A percentile compares a stretch with the other conserved stretches of the same genome.
phyloP scores from a whole-genome alignment of 805 yeast species.

The Blastobotrys muscicola region DNA sequence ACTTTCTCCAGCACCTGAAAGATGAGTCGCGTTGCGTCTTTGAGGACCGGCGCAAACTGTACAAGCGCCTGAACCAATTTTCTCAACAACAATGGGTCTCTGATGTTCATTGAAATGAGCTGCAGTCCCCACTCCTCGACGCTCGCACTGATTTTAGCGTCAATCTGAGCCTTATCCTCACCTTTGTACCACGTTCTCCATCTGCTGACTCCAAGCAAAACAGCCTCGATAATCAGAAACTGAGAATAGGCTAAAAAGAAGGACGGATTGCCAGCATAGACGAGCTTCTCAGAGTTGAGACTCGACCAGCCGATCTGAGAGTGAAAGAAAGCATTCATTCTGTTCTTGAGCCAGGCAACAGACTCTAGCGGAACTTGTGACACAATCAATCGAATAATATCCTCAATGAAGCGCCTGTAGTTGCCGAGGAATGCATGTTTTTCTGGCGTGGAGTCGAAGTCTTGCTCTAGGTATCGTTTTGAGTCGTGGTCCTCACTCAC shows the following conservation, averaged over 20 bases:
- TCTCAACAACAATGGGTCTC: constrained; percentile 72
- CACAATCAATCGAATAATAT: constrained; percentile 76
- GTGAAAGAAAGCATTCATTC: constrained; percentile 64
- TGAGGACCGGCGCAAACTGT: constrained; percentile 83
- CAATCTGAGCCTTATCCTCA: constrained; percentile 43
- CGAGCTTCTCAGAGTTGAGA: constrained; percentile 38
- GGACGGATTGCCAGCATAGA: constrained; percentile 48
- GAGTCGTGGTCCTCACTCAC: constrained; percentile 57
- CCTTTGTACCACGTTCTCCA: constrained; percentile 90
- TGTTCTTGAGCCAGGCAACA: constrained; percentile 66
- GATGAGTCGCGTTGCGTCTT: constrained; percentile 64
- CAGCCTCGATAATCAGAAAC: constrained; percentile 77
- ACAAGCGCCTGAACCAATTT: constrained; percentile 88
- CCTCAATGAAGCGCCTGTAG: constrained; percentile 79
- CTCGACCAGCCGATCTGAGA: constrained; percentile 60
- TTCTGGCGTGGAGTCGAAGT: constrained; percentile 83
- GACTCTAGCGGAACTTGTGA: constrained; percentile 82
- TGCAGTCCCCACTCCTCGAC: constrained; percentile 50
- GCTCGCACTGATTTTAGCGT: constrained; percentile 46
- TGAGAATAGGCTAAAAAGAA: constrained; percentile 72
- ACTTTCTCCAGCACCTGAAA: constrained; percentile 79
- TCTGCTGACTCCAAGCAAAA: constrained; percentile 84
- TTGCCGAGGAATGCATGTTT: constrained; percentile 64
- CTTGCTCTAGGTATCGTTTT: constrained; percentile 62
- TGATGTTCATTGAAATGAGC: constrained; percentile 61